Base-by-base conservation (phyloP, 75 land plant species). In the Chamaecyparis obtusa region DNA sequence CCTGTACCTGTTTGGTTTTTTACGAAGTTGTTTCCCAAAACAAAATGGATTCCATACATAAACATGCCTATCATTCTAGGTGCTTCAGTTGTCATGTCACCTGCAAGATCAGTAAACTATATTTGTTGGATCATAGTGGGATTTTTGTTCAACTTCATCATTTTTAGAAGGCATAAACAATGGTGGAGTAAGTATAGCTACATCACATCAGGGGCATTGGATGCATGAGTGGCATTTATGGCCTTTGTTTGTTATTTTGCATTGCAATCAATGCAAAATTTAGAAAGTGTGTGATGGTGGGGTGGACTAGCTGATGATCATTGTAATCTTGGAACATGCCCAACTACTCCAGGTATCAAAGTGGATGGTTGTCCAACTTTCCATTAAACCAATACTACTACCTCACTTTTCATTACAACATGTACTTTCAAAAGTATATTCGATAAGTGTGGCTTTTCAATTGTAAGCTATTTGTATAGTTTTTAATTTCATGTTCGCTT, bases 111-210 rank as follows among this genome's bases (percentile, higher is more conserved):
- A 2, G 82, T 92, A 14, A 89, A 93, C 79, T 87, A 87, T 90
- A 57, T 86, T 24, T 21, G 44, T 14, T 93, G 87, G 90, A 44
- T 48, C 11, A 64, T 41, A 0, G 92, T 90, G 5, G 94, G 94
- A 9, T 19, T 90, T 49, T 14, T 89, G 54, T 92, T 93, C 88
- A 93, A 89, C 89, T 85, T 37, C 88, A 35, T 84, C n/a, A 86
- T 93, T 24, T 93, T 84, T 86, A 80, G 82, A 71, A 72, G 69
- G 74, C 43, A 85, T 55, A 93, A 93, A 77, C 51, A 44, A n/a
- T 93, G 94, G 95, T 93, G 95, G 94, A 81, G 71, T 14, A 77
- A 91, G 33, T 81, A 92, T 84, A 92, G 88, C 86, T 93, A 93
- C 60, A 86, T 93, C n/a, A 71, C 92, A 24, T 91, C 94, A 0